Evolutionary conservation across 2,329 filamentous ascomycete genomes (phyloP).

Genomic region (Ophiocordyceps robertsii): DNA sequence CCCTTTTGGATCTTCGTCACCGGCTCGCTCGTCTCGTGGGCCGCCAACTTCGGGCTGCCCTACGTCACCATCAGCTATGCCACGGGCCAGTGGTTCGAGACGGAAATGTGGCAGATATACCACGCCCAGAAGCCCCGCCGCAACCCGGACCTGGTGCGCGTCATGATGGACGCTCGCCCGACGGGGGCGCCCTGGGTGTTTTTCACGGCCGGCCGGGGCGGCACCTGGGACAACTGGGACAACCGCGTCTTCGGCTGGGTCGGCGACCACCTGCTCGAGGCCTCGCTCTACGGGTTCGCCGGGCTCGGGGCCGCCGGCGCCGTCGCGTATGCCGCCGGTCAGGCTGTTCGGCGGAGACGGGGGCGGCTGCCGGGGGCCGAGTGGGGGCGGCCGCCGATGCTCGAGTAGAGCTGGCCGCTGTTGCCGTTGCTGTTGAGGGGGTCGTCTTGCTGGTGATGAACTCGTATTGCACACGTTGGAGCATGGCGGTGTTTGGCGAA

Average conservation of each 20-base stretch:
- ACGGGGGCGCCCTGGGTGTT: slow-evolving; percentile 3
- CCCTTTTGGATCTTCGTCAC: slow-evolving; percentile 4
- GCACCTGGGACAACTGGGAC: slow-evolving; percentile 4
- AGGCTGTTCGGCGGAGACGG: neutral
- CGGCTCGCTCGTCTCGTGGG: slow-evolving; percentile 1
- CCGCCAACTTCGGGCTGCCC: slow-evolving; percentile 1
- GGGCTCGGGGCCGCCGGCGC: neutral
- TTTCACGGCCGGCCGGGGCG: slow-evolving; percentile 2
- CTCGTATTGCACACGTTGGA: too few species aligned
- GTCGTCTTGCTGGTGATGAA: too few species aligned
- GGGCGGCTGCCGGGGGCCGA: neutral
- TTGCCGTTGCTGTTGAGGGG: too few species aligned
- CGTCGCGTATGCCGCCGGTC: neutral
- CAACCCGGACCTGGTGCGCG: slow-evolving; percentile 1
- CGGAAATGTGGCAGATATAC: slow-evolving; percentile 3
- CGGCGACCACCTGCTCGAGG: neutral
- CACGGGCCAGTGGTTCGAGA: slow-evolving; percentile 4
- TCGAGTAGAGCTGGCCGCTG: neutral
- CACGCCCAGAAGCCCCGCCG: slow-evolving; percentile 1
- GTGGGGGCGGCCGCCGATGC: neutral
- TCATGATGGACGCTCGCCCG: slow-evolving; percentile 5
- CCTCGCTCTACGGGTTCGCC: neutral
- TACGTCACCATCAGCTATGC: slow-evolving; percentile 2
- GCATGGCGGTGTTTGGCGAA: too few species aligned
- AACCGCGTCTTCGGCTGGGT: slow-evolving; percentile 2